Evolutionary conservation across 257 asterid genomes (phyloP), one percentile per base, ranked within the genome.

Genomic region (Agastache rugosa): DNA sequence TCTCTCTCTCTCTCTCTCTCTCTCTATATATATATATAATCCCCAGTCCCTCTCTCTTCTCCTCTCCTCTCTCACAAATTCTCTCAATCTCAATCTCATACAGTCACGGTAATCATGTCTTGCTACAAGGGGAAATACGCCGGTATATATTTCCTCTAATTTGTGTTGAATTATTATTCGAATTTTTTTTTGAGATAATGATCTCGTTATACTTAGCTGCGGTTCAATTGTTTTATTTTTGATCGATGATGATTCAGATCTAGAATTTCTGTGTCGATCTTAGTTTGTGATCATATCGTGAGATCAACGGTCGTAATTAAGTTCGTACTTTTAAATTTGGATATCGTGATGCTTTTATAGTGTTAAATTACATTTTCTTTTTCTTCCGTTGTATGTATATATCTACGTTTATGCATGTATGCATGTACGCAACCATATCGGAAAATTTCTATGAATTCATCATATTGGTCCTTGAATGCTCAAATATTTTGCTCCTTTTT

Each of bases 61-160:
- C 75, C 60, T 12, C 69, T 14, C 22, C 19, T 3, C 54, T 34
- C 75, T 25, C 65, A 54, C 63, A 42, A 23, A 8, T 10, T 3
- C 17, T 70, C 64, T 29, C 47, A 34, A 53, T 73, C 65, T 22
- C 23, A 12, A 20, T 61, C 27, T 37, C 67, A 8, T 60, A 39
- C 39, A 16, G 6, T 34, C 17, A 6, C 5, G 10, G 5, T 22
- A 59, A 81, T 45, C 84, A 92, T 92, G 97, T 90, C 97, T 73
- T 85, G 90, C 85, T 90, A 84, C 91, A 83, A 45, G 66, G 96
- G 97, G 20, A 86, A 92, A 66, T 92, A 87, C 81, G 84, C 97
- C n/a, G 97, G 97, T 92, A 39, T 17, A 11, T 67, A 17, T 17
- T 6, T 37, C 23, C 2, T 19, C 25, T 22, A 51, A 11, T n/a